phyloP scores from a whole-genome alignment of 225 moss, liverwort and hornwort species.

The Sphagnum tenellum region DNA sequence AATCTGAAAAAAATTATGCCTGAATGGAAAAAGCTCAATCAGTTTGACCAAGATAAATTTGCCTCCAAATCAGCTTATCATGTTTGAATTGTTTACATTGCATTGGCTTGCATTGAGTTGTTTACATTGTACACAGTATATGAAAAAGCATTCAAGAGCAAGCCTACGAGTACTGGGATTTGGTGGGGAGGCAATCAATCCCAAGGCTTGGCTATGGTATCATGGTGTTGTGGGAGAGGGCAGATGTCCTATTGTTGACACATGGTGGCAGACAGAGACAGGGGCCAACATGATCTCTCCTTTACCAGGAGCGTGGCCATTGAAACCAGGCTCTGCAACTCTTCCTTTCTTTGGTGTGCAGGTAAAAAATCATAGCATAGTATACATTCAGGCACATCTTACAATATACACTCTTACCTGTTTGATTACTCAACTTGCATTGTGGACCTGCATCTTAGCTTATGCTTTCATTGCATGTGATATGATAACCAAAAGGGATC shows the following conservation, averaged over 20 bases:
- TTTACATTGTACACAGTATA: conserved; percentile 8
- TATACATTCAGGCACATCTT: not conserved
- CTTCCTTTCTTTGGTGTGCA: conserved; percentile 43
- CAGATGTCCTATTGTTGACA: conserved; percentile 39
- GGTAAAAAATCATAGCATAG: conserved; percentile 13
- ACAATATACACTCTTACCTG: not conserved
- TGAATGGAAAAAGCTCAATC: too few species aligned
- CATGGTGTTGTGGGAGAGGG: conserved; percentile 30
- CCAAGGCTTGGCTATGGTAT: conserved; percentile 40
- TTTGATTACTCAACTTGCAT: too few species aligned
- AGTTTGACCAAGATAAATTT: too few species aligned
- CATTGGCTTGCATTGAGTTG: too few species aligned
- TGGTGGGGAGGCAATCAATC: conserved; percentile 37
- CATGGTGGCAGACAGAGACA: conserved; percentile 54
- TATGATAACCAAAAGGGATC: not conserved
- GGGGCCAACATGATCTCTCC: conserved; percentile 35
- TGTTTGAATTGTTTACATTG: too few species aligned
- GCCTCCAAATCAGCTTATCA: too few species aligned
- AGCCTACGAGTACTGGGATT: conserved; percentile 33
- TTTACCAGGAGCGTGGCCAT: conserved; percentile 38
- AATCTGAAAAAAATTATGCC: too few species aligned
- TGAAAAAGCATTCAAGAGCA: conserved; percentile 21
- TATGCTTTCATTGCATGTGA: not conserved
- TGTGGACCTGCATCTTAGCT: not conserved
- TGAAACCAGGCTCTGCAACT: conserved; percentile 45